A percentile compares a stretch with the other conserved stretches of the same genome.
These are phyloP conservation scores for Yamadazyma epiphylla DNA, from an alignment of 1,139 yeast species.

Conservation along the genomic window DNA sequence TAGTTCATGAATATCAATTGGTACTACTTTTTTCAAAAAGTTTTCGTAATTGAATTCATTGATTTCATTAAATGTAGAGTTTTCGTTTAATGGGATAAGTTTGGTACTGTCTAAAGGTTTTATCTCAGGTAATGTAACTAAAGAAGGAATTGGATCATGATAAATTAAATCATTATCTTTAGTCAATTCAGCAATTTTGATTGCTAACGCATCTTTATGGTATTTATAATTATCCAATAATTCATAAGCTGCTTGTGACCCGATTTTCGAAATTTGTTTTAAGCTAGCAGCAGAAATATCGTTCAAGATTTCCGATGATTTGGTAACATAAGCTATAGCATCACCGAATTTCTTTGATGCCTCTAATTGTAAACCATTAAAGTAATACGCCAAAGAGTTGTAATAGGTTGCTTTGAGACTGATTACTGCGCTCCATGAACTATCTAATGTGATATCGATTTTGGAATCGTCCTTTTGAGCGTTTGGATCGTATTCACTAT, in stretches of 20 bases:
- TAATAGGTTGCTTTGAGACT: conserved; percentile 49
- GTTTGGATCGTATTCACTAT: conserved; percentile 10
- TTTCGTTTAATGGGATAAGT: conserved; percentile 48
- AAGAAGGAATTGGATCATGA: conserved; percentile 69
- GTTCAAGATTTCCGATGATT: conserved; percentile 41
- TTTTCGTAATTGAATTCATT: conserved; percentile 54
- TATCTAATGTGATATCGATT: conserved; percentile 42
- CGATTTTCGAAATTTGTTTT: conserved; percentile 24
- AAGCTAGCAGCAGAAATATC: conserved; percentile 23
- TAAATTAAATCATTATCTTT: conserved; percentile 90
- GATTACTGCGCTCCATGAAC: conserved; percentile 39
- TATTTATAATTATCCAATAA: conserved; percentile 40
- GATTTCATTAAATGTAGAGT: conserved; percentile 29
- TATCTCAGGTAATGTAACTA: conserved; percentile 53
- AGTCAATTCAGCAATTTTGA: conserved; percentile 46
- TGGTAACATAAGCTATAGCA: conserved; percentile 64
- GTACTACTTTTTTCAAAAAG: conserved; percentile 76
- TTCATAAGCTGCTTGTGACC: conserved; percentile 29
- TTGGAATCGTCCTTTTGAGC: conserved; percentile 30
- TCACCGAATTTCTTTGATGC: conserved; percentile 61
- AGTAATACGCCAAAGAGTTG: conserved; percentile 43
- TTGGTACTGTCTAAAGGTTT: conserved; percentile 78
- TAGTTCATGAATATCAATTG: conserved; percentile 82
- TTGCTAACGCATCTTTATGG: conserved; percentile 42
- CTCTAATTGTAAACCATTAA: conserved; percentile 50